Percentiles rank a stretch among this genome's conserved stretches.
phyloP scores from a whole-genome alignment of 2,329 filamentous ascomycete genomes.

The Pseudogymnoascus sp. region DNA sequence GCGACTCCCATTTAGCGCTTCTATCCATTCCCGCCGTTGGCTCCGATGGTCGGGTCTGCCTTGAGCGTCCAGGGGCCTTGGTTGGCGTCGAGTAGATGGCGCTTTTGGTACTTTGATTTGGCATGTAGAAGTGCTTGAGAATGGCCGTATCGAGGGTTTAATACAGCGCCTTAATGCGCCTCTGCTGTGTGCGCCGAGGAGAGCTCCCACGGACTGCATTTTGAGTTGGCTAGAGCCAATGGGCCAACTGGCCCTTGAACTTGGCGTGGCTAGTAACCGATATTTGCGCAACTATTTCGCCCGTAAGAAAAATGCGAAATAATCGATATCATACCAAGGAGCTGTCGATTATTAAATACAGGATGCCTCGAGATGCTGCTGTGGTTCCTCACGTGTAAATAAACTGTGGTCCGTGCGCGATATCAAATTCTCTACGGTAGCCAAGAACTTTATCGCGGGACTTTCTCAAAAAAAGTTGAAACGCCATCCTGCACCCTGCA shows the following conservation, averaged over 20 bases:
- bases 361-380: background rate
- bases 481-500: conserved; percentile 5
- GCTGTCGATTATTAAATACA: background rate
- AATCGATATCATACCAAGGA: background rate
- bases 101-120: background rate
- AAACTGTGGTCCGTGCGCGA: conserved; percentile 6
- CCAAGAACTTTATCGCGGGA: conserved; percentile 1
- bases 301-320: background rate
- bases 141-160: background rate
- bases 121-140: background rate
- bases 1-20: background rate
- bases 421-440: conserved; percentile 4
- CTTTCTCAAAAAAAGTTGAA: conserved; percentile 5
- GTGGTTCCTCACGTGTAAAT: conserved; percentile 2
- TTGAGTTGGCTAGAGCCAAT: background rate
- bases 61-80: background rate
- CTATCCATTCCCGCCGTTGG: background rate
- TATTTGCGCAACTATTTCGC: background rate
- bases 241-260: background rate
- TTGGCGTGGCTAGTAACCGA: background rate
- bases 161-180: background rate
- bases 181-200: background rate
- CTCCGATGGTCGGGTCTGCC: background rate
- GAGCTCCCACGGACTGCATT: conserved; percentile 2
- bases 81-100: background rate